Evolutionary conservation across 148 eudicot species (phyloP).

Genomic region (Chenopodium berlandieri): DNA sequence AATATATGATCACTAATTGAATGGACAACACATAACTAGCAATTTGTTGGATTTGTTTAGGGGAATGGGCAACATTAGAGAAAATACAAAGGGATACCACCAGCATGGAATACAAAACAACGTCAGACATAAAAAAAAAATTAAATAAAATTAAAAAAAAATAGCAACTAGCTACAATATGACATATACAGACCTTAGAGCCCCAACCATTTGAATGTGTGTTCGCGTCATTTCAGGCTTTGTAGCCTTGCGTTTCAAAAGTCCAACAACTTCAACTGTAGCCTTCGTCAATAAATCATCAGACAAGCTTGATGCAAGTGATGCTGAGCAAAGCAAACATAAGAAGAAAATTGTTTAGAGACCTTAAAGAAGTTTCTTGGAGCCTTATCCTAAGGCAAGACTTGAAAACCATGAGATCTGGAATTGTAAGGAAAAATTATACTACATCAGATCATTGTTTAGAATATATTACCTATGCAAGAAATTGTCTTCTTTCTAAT

Average conservation of each 20-base stretch:
- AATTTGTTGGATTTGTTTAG: neutral
- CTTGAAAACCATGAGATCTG: neutral
- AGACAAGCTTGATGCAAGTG: conserved; percentile 92
- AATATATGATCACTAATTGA: neutral
- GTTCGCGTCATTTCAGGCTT: conserved; percentile 88
- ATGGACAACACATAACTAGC: neutral
- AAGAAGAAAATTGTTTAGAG: neutral
- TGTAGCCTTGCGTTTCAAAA: conserved; percentile 59
- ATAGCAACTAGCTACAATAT: neutral
- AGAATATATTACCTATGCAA: conserved; percentile 64
- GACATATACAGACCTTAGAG: conserved; percentile 59
- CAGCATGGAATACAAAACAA: neutral
- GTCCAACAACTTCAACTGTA: conserved; percentile 79
- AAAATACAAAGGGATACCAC: neutral
- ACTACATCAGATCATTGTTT: neutral
- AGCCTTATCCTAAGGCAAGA: neutral
- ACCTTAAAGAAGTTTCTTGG: neutral
- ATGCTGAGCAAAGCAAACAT: conserved; percentile 49
- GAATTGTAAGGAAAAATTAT: neutral
- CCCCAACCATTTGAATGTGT: conserved; percentile 97
- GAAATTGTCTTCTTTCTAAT: conserved; percentile 95
- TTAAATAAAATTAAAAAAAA: no score
- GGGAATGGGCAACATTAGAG: neutral
- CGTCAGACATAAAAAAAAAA: neutral
- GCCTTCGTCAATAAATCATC: conserved; percentile 96